Conservation (phyloP, 129 eudicot species). For the Chrysanthemum makinoi region DNA sequence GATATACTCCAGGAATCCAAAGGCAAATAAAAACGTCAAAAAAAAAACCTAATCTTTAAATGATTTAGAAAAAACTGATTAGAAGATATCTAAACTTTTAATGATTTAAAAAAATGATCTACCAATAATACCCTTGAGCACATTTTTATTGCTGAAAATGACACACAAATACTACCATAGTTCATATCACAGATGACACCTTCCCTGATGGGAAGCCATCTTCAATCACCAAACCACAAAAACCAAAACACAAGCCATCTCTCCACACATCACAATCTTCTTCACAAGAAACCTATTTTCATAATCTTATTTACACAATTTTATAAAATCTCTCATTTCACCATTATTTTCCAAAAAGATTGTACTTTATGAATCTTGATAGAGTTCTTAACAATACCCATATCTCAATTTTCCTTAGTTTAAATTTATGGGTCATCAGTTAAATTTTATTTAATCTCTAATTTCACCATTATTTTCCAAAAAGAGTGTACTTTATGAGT, state of each 20-base stretch:
- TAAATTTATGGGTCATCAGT: no score
- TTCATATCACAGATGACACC: slow-evolving; percentile 14
- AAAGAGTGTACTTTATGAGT: slow-evolving; percentile 10
- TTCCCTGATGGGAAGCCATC: slow-evolving; percentile 31
- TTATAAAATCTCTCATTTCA: background rate
- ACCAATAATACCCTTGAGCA: no score
- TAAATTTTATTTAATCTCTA: background rate
- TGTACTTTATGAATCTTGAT: slow-evolving; percentile 24
- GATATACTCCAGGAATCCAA: no score
- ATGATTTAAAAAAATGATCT: no score
- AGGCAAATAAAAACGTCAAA: no score
- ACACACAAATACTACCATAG: no score
- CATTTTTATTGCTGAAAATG: no score
- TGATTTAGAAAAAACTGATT: no score
- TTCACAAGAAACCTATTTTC: slow-evolving; percentile 29
- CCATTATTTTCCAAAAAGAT: background rate
- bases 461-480: no score
- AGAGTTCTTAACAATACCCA: background rate
- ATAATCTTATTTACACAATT: background rate
- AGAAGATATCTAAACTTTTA: no score
- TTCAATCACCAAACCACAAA: slow-evolving; percentile 20
- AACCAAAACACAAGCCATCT: slow-evolving; percentile 34
- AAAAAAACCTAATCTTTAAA: no score
- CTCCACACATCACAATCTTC: background rate
- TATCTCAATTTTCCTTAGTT: background rate